Base-by-base conservation (phyloP, 2,329 filamentous ascomycete species). In the Ceratocystis cubensis region DNA sequence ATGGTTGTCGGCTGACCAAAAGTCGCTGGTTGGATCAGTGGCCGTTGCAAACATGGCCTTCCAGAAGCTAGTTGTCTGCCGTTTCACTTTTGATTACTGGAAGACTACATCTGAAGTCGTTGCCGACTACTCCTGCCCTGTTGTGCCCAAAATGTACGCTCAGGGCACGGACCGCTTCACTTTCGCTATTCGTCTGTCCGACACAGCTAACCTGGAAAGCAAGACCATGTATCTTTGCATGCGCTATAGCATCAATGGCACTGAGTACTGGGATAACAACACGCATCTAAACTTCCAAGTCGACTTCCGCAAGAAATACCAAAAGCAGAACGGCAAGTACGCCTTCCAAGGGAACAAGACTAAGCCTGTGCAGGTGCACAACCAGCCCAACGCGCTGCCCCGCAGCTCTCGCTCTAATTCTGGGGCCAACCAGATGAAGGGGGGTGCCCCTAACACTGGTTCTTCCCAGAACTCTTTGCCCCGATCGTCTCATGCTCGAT, bases 31-130 rank as follows among this genome's bases (percentile, higher is more conserved):
- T 63, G 94, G 94, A 13, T 88, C 86, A 20, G 83, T 96, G 64
- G 88, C 86, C 6, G 92, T 96, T 25, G 86, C 88, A 73, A 99
- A 99, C 75, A 76, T 97, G 56, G 85, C 91, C 0, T 99, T 96
- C 77, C 84, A 92, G 65, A 99, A 99, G 77, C 76, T 81, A 5
- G 90, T 99, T 65, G 85, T 88, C n/a, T 93, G 91, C 75, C 86
- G 94, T 63, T 99, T 99, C 75, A 99, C 94, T 0, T 82, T 96
- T 61, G 94, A 99, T 75, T 94, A 96, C 77, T 99, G 94, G 94
- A 96, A 96, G 81, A 99, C 94, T 0, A 95, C 92, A 0, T 99
- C 94, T 0, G 94, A 99, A 74, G 88, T 97, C 1, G 82, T 82
- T 46, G 93, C 90, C n/a, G 91, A 96, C 72, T 99, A 84, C 78